Percentiles rank a stretch among this genome's conserved stretches.
These are phyloP conservation scores for Madurella mycetomatis DNA, from an alignment of 2,329 filamentous ascomycete genomes.

Conservation along the genomic window DNA sequence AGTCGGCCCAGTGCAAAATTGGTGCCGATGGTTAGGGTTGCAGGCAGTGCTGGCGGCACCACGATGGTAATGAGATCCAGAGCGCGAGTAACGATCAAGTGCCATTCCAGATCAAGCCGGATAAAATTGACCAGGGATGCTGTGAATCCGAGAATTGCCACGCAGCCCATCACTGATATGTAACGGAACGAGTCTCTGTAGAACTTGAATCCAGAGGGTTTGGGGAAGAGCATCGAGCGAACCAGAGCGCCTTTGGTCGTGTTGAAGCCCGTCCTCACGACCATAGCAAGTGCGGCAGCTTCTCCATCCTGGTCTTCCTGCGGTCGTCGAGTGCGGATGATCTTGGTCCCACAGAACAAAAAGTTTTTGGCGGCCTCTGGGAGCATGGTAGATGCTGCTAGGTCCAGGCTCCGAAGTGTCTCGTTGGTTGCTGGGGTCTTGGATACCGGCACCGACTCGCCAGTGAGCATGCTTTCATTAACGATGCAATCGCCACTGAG, in stretches of 20 bases:
- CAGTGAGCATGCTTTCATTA: conserved; percentile 98
- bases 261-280: conserved; percentile 91
- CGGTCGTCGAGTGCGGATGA: conserved; percentile 82
- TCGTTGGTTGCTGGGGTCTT: conserved; percentile 82
- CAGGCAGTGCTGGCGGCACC: conserved; percentile 88
- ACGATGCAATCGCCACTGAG: conserved; percentile 95
- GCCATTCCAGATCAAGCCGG: conserved; percentile 75
- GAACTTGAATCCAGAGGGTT: conserved; percentile 97
- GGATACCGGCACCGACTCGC: conserved; percentile 94
- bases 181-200: conserved; percentile 97
- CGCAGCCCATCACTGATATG: conserved; percentile 89
- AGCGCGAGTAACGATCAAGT: conserved; percentile 85
- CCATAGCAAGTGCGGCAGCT: conserved; percentile 84
- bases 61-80: conserved; percentile 97
- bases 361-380: conserved; percentile 84
- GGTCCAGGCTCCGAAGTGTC: conserved; percentile 68
- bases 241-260: conserved; percentile 96
- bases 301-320: conserved; percentile 83
- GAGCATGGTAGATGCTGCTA: conserved; percentile 76
- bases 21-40: conserved; percentile 91
- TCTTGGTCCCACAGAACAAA: conserved; percentile 91
- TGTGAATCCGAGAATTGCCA: conserved; percentile 82
- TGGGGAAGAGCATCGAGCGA: conserved; percentile 96
- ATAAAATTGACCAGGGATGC: conserved; percentile 93
- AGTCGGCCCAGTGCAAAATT: conserved; percentile 87